Conservation (phyloP, 2,329 filamentous ascomycete genomes). For the Neopestalotiopsis sp. region DNA sequence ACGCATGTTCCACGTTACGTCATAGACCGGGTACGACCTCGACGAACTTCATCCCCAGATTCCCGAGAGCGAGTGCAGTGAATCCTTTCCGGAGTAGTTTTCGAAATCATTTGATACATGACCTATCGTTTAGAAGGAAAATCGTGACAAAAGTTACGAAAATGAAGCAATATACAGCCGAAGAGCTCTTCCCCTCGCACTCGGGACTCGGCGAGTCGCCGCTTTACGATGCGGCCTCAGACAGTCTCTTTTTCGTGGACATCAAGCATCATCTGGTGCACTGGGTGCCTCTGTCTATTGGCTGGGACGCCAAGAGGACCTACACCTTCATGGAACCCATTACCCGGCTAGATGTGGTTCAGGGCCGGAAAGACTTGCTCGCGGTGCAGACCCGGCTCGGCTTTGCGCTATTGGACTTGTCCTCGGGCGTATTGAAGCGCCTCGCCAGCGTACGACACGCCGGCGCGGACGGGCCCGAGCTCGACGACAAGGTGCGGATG, state of each 20-base stretch:
- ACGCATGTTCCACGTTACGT: slow-evolving; percentile 8
- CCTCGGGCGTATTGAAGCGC: slow-evolving; percentile 24
- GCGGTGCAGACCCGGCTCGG: slow-evolving; percentile 29
- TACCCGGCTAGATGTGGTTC: slow-evolving; percentile 28
- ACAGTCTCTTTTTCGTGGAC: slow-evolving; percentile 33
- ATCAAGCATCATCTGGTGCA: slow-evolving; percentile 32
- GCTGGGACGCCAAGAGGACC: slow-evolving; percentile 25
- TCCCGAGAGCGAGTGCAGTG: neutral
- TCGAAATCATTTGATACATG: neutral
- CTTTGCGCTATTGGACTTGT: slow-evolving; percentile 27
- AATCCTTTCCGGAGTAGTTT: neutral
- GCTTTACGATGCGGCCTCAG: slow-evolving; percentile 30
- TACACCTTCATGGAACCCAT: slow-evolving; percentile 26
- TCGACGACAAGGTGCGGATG: slow-evolving; percentile 30
- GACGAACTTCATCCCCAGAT: neutral
- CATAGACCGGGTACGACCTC: slow-evolving; percentile 9
- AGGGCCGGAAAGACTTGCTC: slow-evolving; percentile 25
- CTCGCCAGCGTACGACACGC: slow-evolving; percentile 24
- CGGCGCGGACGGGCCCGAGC: slow-evolving; percentile 8
- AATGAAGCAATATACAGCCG: slow-evolving; percentile 31
- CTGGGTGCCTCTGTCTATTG: slow-evolving; percentile 23
- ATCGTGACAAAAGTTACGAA: neutral
- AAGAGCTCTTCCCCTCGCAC: slow-evolving; percentile 31
- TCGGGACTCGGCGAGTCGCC: slow-evolving; percentile 32
- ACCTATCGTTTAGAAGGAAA: neutral